A percentile compares a stretch with the other conserved stretches of the same genome.
Conservation (phyloP, 805 yeast genomes). For the Vanderwaltozyma yarrowii region DNA sequence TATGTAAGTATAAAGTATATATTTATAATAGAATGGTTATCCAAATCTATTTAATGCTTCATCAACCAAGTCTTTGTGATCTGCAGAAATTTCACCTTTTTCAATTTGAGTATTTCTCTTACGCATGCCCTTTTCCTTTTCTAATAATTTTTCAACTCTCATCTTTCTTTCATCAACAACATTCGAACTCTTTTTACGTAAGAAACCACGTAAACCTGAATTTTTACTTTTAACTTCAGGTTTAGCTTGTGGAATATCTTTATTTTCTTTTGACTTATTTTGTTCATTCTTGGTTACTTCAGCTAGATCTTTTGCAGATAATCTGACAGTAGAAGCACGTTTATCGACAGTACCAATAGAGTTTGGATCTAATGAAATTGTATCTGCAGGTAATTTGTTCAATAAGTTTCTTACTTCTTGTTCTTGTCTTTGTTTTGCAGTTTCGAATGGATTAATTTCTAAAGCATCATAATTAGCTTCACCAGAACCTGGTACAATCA, state of each 20-base stretch:
- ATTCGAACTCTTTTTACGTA: constrained; percentile 76
- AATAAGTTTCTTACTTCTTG: constrained; percentile 76
- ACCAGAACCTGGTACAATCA: constrained; percentile 93
- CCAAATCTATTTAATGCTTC: constrained; percentile 34
- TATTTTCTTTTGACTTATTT: constrained; percentile 31
- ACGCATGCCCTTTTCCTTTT: constrained; percentile 64
- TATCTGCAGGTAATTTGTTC: constrained; percentile 85
- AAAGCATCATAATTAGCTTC: constrained; percentile 95
- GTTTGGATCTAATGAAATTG: constrained; percentile 84
- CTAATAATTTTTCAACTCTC: constrained; percentile 64
- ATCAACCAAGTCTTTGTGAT: constrained; percentile 33
- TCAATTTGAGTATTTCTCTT: constrained; percentile 37
- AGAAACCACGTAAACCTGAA: constrained; percentile 68
- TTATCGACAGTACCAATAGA: constrained; percentile 77
- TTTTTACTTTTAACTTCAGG: constrained; percentile 72
- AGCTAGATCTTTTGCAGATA: constrained; percentile 48
- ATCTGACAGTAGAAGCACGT: constrained; percentile 51
- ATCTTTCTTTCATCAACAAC: constrained; percentile 78
- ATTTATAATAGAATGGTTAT: constrained; percentile 3
- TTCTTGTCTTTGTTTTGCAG: constrained; percentile 88
- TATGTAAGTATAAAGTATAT: not conserved
- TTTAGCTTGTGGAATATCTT: constrained; percentile 45
- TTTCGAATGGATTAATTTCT: constrained; percentile 87
- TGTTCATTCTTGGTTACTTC: constrained; percentile 31
- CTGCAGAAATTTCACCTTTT: constrained; percentile 45